A percentile compares a stretch with the other conserved stretches of the same genome.
phyloP scores from a whole-genome alignment of 176 grass and related monocot species.

The Zoysia pacifica region DNA sequence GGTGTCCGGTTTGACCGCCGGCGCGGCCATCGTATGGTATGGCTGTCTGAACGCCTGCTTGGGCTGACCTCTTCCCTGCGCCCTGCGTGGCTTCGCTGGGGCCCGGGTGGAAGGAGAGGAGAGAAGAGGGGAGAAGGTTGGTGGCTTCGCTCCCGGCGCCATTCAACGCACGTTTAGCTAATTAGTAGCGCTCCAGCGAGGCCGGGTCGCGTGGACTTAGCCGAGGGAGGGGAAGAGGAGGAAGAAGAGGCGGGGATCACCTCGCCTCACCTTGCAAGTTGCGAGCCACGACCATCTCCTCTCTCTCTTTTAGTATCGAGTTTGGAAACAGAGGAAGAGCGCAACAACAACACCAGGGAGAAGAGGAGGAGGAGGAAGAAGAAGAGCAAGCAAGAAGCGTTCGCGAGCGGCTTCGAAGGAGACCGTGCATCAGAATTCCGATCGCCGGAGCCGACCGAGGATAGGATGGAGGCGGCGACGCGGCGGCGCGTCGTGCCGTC shows the following conservation, averaged over 20 bases:
- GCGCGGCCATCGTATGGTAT: not conserved
- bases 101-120: not conserved
- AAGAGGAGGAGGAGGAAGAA: not conserved
- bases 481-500: slow-evolving; percentile 1
- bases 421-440: not conserved
- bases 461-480: slow-evolving; percentile 19
- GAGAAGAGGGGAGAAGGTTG: not conserved
- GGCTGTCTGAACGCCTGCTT: slow-evolving; percentile 9
- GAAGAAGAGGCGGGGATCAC: not conserved
- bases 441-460: not conserved
- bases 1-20: slow-evolving; percentile 14
- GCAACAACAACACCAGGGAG: too few species aligned
- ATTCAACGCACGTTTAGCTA: slow-evolving; percentile 5
- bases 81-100: not conserved
- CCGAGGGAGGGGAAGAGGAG: not conserved
- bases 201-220: not conserved
- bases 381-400: not conserved
- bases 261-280: not conserved
- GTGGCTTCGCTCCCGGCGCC: not conserved
- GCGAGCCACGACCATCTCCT: not conserved
- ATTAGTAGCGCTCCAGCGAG: not conserved
- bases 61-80: slow-evolving; percentile 42
- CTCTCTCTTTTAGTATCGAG: not conserved
- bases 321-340: not conserved
- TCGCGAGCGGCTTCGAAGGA: not conserved